Percentiles rank a stretch among this genome's conserved stretches.
Evolutionary conservation across 2,329 filamentous ascomycete genomes (phyloP).

Genomic region (Pseudohalonectria lignicola): DNA sequence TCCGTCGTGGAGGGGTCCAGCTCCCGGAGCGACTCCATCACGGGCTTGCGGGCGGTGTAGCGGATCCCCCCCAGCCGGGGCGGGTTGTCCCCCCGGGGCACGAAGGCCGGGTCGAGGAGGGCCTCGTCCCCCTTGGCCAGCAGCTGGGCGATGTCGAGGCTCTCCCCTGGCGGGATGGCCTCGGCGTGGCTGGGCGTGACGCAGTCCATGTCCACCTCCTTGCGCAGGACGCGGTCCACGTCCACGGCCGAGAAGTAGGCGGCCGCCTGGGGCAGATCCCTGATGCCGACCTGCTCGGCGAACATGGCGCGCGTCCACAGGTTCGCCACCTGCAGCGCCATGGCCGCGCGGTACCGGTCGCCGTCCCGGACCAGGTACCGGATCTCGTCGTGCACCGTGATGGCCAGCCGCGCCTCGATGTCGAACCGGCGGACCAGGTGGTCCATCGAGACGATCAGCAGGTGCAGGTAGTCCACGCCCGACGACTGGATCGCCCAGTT

Average conservation of each 20-base stretch:
- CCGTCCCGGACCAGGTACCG: slow-evolving; percentile 78
- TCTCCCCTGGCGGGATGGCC: slow-evolving; percentile 76
- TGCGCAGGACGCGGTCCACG: slow-evolving; percentile 88
- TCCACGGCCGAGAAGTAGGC: slow-evolving; percentile 95
- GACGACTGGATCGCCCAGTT: slow-evolving; percentile 99
- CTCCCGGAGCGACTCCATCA: slow-evolving; percentile 64
- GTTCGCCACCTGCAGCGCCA: slow-evolving; percentile 90
- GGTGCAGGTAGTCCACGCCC: slow-evolving; percentile 91
- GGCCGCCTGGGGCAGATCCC: slow-evolving; percentile 86
- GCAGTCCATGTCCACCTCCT: slow-evolving; percentile 98
- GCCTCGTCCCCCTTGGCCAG: slow-evolving; percentile 62
- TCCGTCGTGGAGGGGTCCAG: slow-evolving; percentile 28
- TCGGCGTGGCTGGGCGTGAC: slow-evolving; percentile 76
- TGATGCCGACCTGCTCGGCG: slow-evolving; percentile 88
- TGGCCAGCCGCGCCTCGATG: slow-evolving; percentile 72
- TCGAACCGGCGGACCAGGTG: slow-evolving; percentile 80
- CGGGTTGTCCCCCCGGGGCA: slow-evolving; percentile 37
- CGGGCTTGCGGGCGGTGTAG: slow-evolving; percentile 62
- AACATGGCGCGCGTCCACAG: slow-evolving; percentile 98
- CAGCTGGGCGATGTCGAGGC: slow-evolving; percentile 69
- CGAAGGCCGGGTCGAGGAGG: slow-evolving; percentile 52
- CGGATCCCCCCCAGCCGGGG: slow-evolving; percentile 50
- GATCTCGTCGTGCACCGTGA: slow-evolving; percentile 97
- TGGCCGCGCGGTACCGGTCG: slow-evolving; percentile 79
- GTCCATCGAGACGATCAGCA: slow-evolving; percentile 90